Evolutionary conservation across 768 basidiomycete species (phyloP), one percentile per base, ranked within the genome.

Genomic region (Mycena leptocephala): DNA sequence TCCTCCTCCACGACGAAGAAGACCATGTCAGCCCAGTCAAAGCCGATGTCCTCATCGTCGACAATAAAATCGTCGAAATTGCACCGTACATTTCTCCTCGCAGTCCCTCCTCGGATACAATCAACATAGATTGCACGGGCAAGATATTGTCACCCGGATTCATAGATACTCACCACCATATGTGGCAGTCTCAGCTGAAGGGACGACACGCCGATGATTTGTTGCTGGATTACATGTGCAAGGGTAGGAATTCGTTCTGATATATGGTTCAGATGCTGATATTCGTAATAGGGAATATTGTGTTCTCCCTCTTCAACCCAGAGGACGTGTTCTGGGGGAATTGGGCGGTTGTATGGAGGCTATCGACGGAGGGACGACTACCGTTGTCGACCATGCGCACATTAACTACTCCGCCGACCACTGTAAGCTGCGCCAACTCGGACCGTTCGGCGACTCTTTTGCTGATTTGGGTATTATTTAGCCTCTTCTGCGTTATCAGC

Each of bases 151-250:
- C 69, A 0, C 76, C 76, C 3, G 76, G 76, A 26, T 78, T 78
- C 35, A 37, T 78, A 20, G 77, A 78, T 48, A 78, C 77, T 14
- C 77, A 78, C 58, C 77, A 78, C 35, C 77, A 78, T 37, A 5
- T 78, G 4, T 78, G 77, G 77, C 73, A 75, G 33, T 75, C 73
- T 2, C 77, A 78, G 70, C n/a, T 78, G 35, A 78, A 75, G 58
- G 77, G 77, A 20, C 30, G 77, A 14, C 70, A 74, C 39, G 69
- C 73, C 0, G 43, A 78, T 48, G 63, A 74, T 55, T 61, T 67
- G 20, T 26, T 78, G 13, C 43, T 78, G 26, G 77, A 78, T 56
- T 78, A 75, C 43, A n/a, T 75, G 39, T 11, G 7, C 35, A 70
- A 58, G 46, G 77, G 77, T 75, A n/a, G 6, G 65, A 30, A 24